These are phyloP conservation scores for Tagetes patula DNA, from an alignment of 129 eudicot genomes.

Conservation along the genomic window DNA sequence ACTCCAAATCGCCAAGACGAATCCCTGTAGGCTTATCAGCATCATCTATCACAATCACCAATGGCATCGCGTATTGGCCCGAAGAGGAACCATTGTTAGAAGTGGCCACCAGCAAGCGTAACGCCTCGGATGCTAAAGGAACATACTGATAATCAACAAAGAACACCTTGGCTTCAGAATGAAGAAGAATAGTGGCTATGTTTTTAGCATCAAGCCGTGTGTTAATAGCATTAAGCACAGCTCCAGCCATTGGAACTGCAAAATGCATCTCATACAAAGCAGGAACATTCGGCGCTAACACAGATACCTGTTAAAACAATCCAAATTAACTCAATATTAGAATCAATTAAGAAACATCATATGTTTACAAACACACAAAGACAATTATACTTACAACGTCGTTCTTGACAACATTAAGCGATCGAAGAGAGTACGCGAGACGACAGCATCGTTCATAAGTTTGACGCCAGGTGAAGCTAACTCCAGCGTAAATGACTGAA, in stretches of 20 bases:
- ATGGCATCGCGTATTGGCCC: slow-evolving; percentile 34
- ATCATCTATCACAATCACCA: slow-evolving; percentile 69
- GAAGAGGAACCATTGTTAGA: slow-evolving; percentile 16
- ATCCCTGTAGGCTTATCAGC: slow-evolving; percentile 49
- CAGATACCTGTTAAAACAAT: slow-evolving; percentile 51
- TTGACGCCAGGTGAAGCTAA: slow-evolving; percentile 59
- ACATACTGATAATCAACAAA: slow-evolving; percentile 64
- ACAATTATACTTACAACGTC: slow-evolving; percentile 48
- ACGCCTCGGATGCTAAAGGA: slow-evolving; percentile 52
- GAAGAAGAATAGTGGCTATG: slow-evolving; percentile 60
- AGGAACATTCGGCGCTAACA: slow-evolving; percentile 73
- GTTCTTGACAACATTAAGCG: slow-evolving; percentile 55
- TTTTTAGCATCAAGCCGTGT: slow-evolving; percentile 63
- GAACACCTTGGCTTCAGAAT: slow-evolving; percentile 74
- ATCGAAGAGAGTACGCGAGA: slow-evolving; percentile 63
- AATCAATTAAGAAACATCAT: background rate
- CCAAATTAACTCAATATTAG: background rate
- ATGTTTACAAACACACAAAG: background rate
- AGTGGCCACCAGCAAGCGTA: slow-evolving; percentile 35
- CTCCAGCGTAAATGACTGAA: slow-evolving; percentile 52
- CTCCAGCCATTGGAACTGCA: slow-evolving; percentile 84
- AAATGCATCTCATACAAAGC: slow-evolving; percentile 79
- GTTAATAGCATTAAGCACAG: slow-evolving; percentile 67
- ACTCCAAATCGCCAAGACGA: slow-evolving; percentile 61
- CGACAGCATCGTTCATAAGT: slow-evolving; percentile 64